Evolutionary conservation across 2,329 filamentous ascomycete species (phyloP).

Genomic region (Aspergillus ibericus): DNA sequence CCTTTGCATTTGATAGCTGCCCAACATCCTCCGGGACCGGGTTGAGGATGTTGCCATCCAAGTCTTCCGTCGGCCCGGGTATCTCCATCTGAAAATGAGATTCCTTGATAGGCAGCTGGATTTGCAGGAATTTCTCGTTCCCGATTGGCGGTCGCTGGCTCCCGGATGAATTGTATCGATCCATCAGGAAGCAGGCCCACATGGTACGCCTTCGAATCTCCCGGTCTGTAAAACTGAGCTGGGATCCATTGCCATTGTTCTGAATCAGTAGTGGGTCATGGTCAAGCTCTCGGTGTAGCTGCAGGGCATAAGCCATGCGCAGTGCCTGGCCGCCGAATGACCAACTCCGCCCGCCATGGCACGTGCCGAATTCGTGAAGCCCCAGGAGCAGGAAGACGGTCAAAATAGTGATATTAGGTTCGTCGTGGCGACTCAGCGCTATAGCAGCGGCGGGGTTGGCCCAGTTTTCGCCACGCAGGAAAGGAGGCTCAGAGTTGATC

Average conservation of each 20-base stretch:
- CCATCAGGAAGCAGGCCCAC: conserved; percentile 99
- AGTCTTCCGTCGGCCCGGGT: conserved; percentile 78
- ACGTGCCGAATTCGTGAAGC: conserved; percentile 94
- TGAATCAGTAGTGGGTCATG: conserved; percentile 69
- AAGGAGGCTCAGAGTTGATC: conserved; percentile 72
- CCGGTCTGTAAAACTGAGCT: conserved; percentile 84
- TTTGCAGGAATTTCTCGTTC: conserved; percentile 81
- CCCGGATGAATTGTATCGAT: conserved; percentile 94
- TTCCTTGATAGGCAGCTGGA: conserved; percentile 89
- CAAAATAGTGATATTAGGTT: conserved; percentile 92
- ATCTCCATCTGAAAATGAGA: conserved; percentile 89
- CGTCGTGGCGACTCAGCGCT: conserved; percentile 82
- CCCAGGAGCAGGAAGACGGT: conserved; percentile 87
- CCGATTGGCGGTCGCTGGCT: conserved; percentile 90
- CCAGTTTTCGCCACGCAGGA: conserved; percentile 88
- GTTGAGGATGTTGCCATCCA: conserved; percentile 69
- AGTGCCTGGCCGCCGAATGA: conserved; percentile 92
- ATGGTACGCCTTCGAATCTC: conserved; percentile 92
- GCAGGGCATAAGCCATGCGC: conserved; percentile 93
- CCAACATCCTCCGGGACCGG: conserved; percentile 63
- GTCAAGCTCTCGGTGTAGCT: conserved; percentile 88
- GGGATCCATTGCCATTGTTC: conserved; percentile 56
- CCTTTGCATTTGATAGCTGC: conserved; percentile 64
- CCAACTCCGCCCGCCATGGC: conserved; percentile 94
- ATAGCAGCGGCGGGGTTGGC: conserved; percentile 84